Conservation (phyloP, 345 rosid species). For the Trapa incisa region DNA sequence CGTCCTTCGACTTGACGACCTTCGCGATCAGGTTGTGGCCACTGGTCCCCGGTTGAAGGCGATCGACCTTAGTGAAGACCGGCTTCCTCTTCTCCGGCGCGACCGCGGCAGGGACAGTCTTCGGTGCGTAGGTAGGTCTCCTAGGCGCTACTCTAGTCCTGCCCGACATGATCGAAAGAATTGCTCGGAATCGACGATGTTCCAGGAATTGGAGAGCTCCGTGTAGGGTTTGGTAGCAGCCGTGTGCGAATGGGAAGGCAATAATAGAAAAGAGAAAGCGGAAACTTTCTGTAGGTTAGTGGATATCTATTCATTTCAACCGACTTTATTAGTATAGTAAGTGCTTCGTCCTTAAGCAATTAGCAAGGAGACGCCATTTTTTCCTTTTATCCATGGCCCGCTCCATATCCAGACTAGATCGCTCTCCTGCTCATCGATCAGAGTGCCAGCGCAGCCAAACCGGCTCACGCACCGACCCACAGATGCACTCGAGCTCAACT, state of each 20-base stretch:
- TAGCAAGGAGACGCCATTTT: too few relatives aligned
- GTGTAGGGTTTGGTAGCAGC: neutral
- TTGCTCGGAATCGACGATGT: neutral
- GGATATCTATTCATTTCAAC: neutral
- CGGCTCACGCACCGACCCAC: too few relatives aligned
- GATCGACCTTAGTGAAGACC: conserved; percentile 50
- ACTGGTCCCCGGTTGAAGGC: conserved; percentile 52
- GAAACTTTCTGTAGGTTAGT: neutral
- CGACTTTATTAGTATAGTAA: neutral
- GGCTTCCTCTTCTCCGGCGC: conserved; percentile 50
- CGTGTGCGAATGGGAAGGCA: neutral
- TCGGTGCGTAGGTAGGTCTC: conserved; percentile 1
- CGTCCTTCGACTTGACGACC: conserved; percentile 35
- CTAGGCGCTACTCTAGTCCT: neutral
- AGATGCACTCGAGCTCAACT: too few relatives aligned
- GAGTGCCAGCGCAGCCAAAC: neutral
- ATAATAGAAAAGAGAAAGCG: neutral
- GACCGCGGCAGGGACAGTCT: conserved; percentile 2
- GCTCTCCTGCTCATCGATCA: too few relatives aligned
- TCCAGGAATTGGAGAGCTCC: neutral
- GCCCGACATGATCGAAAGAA: neutral
- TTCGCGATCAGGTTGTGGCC: conserved; percentile 54
- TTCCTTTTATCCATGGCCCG: too few relatives aligned
- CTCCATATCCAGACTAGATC: too few relatives aligned
- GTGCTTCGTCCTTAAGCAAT: too few relatives aligned